These are phyloP conservation scores for Penicillium odoratum DNA, from an alignment of 495 filamentous ascomycete genomes.

Conservation along the genomic window DNA sequence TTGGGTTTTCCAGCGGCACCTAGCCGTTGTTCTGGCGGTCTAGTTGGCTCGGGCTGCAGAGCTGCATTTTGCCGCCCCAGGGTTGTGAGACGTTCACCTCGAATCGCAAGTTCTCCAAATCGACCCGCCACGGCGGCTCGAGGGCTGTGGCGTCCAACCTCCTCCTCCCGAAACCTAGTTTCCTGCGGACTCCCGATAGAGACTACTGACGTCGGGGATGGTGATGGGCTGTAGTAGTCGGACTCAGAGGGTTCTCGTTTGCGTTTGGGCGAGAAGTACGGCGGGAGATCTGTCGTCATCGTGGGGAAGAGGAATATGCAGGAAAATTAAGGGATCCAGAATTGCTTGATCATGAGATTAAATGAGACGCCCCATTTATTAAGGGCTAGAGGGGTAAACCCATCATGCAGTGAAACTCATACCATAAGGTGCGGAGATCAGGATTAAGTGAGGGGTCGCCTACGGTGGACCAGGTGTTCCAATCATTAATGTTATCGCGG, in stretches of 20 bases:
- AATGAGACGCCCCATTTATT: conserved; percentile 11
- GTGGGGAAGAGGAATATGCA: conserved; percentile 21
- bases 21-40: conserved; percentile 14
- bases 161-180: conserved; percentile 33
- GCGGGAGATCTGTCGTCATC: conserved; percentile 30
- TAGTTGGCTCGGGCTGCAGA: conserved; percentile 5
- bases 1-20: conserved; percentile 11
- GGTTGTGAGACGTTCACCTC: conserved; percentile 40
- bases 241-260: conserved; percentile 43
- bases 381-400: conserved; percentile 12
- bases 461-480: not conserved
- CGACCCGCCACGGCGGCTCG: conserved; percentile 62
- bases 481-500: conserved; percentile 1
- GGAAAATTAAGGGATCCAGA: conserved; percentile 18
- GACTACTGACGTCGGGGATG: conserved; percentile 38
- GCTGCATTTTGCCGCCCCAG: conserved; percentile 23
- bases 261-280: conserved; percentile 42
- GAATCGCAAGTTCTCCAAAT: conserved; percentile 62
- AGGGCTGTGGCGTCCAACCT: conserved; percentile 54
- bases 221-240: conserved; percentile 34
- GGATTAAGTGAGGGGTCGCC: conserved; percentile 20
- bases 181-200: conserved; percentile 40
- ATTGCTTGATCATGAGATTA: not conserved
- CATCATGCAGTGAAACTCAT: conserved; percentile 12
- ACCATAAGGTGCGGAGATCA: conserved; percentile 22